phyloP scores from a whole-genome alignment of 345 rosid genomes.

The Eucalyptus marginata region DNA sequence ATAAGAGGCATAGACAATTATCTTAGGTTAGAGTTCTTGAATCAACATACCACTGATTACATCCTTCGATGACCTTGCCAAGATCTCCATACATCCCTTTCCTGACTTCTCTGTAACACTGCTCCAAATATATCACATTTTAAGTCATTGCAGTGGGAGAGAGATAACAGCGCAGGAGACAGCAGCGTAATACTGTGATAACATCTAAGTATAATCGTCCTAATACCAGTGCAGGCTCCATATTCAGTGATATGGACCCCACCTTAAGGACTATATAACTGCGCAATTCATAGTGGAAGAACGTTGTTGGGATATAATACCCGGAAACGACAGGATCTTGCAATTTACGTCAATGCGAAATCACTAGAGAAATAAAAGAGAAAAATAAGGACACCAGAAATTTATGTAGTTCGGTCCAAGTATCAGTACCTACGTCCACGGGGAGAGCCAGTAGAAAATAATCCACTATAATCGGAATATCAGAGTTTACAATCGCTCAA shows the following conservation, averaged over 20 bases:
- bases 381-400: too few relatives aligned
- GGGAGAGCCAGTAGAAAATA: too few relatives aligned
- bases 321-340: too few relatives aligned
- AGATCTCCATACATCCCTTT: slow-evolving; percentile 60
- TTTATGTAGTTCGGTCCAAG: too few relatives aligned
- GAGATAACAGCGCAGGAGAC: background rate
- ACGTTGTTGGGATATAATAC: background rate
- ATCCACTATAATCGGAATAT: too few relatives aligned
- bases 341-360: too few relatives aligned
- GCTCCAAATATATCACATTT: background rate
- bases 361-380: too few relatives aligned
- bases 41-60: slow-evolving; percentile 59
- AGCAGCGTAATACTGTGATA: background rate
- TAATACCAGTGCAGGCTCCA: background rate
- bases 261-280: background rate
- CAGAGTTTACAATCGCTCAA: too few relatives aligned
- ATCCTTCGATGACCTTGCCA: slow-evolving; percentile 71
- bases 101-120: slow-evolving; percentile 69
- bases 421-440: too few relatives aligned
- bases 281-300: background rate
- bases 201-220: background rate
- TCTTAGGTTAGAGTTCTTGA: background rate
- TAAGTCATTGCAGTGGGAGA: background rate
- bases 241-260: background rate
- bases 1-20: background rate